Base-by-base conservation (phyloP, 805 yeast genomes). In the Candida ficus region DNA sequence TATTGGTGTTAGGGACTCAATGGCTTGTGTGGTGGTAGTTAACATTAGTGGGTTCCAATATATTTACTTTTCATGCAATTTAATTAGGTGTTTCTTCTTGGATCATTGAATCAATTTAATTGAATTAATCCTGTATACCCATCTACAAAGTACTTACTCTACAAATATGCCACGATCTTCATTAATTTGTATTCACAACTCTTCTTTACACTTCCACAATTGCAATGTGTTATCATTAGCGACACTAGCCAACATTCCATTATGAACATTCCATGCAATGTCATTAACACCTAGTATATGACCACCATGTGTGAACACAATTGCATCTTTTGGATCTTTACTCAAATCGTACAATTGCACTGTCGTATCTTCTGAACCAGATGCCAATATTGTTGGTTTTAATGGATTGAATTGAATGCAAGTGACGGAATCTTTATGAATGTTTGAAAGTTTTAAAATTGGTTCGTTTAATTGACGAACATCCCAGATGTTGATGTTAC, bases 231-330 rank as follows among this genome's bases (percentile, higher is more conserved):
- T 90, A 55, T 90, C 96, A 52, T 83, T 88, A 0, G 87, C 78
- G 5, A 84, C 91, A 53, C 88, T 79, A 4, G 87, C 80, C 28
- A 88, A 47, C 17, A 35, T 27, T 75, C 78, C 75, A 42, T 77
- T 84, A 43, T 78, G 78, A 0, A 78, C 74, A 42, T 85, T 83
- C 97, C 97, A 90, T 26, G 78, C 72, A 22, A 88, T 62, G 52
- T 89, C 97, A 48, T 83, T 84, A 3, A 90, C 86, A 4, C 91
- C 89, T n/a, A 83, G 66, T 74, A 82, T 73, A 59, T 90, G 98
- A 0, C 97, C 97, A 4, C 80, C 82, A 61, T 90, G 98, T 4
- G 71, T 68, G 55, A 90, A 89, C 7, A 77, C 33, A 38, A 73
- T 53, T 37, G 50, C 60, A 16, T 57, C 54, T 1, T 51, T 58